Evolutionary conservation across 2,329 filamentous ascomycete genomes (phyloP).

Genomic region (Beauveria australis): DNA sequence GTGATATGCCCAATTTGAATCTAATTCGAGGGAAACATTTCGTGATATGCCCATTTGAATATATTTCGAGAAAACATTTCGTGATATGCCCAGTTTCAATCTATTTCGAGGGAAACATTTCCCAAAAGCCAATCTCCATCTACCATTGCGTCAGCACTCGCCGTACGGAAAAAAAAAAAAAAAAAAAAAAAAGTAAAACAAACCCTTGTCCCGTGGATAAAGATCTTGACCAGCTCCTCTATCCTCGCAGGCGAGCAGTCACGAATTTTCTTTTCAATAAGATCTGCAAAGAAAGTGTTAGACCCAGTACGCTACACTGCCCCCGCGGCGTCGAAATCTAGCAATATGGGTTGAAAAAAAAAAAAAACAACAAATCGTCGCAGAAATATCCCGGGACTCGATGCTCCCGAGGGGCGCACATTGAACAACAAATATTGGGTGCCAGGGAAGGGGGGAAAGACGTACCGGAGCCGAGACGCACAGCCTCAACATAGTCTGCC

Average conservation of each 20-base stretch:
- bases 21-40: conserved; percentile 38
- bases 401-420: neutral
- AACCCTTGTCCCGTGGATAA: conserved; percentile 79
- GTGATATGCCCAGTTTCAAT: too few species aligned
- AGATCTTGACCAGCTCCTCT: conserved; percentile 76
- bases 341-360: too few species aligned
- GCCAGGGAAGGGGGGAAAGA: neutral
- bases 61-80: too few species aligned
- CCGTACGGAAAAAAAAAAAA: too few species aligned
- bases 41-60: too few species aligned
- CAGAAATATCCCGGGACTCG: neutral
- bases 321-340: too few species aligned
- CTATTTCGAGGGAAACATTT: conserved; percentile 38
- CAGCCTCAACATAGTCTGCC: conserved; percentile 68
- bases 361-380: neutral
- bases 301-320: too few species aligned
- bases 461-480: conserved; percentile 61
- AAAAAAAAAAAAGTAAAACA: conserved; percentile 18
- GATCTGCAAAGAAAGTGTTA: conserved; percentile 33
- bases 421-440: neutral
- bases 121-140: conserved; percentile 50
- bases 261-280: conserved; percentile 69
- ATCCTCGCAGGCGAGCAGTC: conserved; percentile 66
- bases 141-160: conserved; percentile 13
- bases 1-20: too few species aligned